Percentiles rank a stretch among this genome's conserved stretches.
phyloP scores from a whole-genome alignment of 1,139 yeast genomes.

The Pichiaceae sp. region DNA sequence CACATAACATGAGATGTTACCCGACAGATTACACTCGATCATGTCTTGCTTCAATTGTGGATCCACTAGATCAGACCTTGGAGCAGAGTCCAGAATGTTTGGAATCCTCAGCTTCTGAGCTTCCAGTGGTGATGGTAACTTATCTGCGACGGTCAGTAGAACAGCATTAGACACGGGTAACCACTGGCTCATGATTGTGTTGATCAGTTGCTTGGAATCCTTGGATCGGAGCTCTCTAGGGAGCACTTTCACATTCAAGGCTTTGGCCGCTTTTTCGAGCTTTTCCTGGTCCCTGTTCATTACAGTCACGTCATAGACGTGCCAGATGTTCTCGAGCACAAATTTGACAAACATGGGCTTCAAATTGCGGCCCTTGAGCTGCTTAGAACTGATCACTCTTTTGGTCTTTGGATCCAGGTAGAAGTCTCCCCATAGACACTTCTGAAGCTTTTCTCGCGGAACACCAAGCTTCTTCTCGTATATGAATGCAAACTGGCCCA shows the following conservation, averaged over 20 bases:
- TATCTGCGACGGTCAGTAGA: conserved; percentile 74
- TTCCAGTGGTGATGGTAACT: conserved; percentile 70
- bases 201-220: conserved; percentile 58
- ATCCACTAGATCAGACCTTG: conserved; percentile 45
- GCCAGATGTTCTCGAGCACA: conserved; percentile 88
- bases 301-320: conserved; percentile 67
- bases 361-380: conserved; percentile 36
- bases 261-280: conserved; percentile 63
- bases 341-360: conserved; percentile 85
- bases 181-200: conserved; percentile 86
- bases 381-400: conserved; percentile 58
- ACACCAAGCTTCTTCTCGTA: conserved; percentile 83
- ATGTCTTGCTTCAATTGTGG: conserved; percentile 45
- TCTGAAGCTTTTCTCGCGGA: conserved; percentile 67
- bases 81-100: conserved; percentile 51
- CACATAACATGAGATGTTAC: conserved; percentile 72
- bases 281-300: conserved; percentile 62
- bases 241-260: conserved; percentile 57
- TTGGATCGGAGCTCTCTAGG: conserved; percentile 78
- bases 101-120: conserved; percentile 73
- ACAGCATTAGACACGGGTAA: conserved; percentile 85
- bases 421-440: conserved; percentile 95
- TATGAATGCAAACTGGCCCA: conserved; percentile 80
- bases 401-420: conserved; percentile 86
- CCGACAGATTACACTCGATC: conserved; percentile 52